Conservation (phyloP, 441 rosid genomes). For the Hypseocharis bilobata region DNA sequence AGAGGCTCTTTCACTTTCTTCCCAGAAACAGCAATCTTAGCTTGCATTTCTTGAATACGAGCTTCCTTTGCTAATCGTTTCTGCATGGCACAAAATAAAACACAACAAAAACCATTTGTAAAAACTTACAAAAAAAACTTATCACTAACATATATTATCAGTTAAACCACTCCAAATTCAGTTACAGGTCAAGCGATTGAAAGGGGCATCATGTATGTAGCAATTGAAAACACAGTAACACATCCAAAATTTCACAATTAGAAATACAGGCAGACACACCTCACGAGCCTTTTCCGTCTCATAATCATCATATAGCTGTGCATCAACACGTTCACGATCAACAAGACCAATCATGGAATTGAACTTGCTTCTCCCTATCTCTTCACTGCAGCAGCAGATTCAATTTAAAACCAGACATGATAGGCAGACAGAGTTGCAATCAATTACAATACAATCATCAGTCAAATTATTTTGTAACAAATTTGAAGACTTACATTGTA, state of each 20-base stretch:
- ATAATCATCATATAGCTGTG: slow-evolving; percentile 67
- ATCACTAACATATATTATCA: not conserved
- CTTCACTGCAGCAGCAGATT: slow-evolving; percentile 51
- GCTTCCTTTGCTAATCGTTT: slow-evolving; percentile 90
- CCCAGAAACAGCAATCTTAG: slow-evolving; percentile 63
- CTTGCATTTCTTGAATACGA: slow-evolving; percentile 68
- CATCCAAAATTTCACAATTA: not conserved
- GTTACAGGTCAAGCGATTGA: not conserved
- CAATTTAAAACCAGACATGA: slow-evolving; percentile 6
- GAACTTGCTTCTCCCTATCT: slow-evolving; percentile 74
- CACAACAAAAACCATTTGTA: not conserved
- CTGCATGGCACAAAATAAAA: slow-evolving; percentile 36
- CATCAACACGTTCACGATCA: slow-evolving; percentile 84
- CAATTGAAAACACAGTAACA: slow-evolving; percentile 11
- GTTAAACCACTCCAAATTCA: slow-evolving; percentile 7
- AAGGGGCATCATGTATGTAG: not conserved
- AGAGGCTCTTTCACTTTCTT: slow-evolving; percentile 72
- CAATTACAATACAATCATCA: not conserved
- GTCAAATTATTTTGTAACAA: not conserved
- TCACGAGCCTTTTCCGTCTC: slow-evolving; percentile 92
- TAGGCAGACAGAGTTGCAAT: not conserved
- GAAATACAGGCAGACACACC: slow-evolving; percentile 35
- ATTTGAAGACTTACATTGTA: slow-evolving; percentile 46
- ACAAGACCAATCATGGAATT: slow-evolving; percentile 92
- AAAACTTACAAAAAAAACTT: slow-evolving; percentile 7